Base-by-base conservation (phyloP, 2,329 filamentous ascomycete genomes). In the Raffaelea albimanens region DNA sequence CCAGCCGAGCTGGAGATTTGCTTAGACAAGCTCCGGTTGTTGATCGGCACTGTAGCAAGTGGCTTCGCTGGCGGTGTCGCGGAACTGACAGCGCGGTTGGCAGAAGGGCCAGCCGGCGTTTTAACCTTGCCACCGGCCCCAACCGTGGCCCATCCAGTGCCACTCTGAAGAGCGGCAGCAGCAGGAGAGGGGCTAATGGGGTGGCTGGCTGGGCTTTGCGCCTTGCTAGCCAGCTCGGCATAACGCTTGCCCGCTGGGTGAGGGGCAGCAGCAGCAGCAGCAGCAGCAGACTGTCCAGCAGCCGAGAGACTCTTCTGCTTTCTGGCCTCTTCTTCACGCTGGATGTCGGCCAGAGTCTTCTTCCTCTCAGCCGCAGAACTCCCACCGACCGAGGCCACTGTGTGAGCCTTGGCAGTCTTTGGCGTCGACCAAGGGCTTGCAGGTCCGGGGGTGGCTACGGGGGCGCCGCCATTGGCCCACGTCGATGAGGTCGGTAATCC, bases 271-370 rank as follows among this genome's bases (percentile, higher is more conserved):
- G 25, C 25, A n/a, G n/a, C n/a, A n/a, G n/a, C n/a, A 2, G 34
- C 40, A n/a, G 48, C 4, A 3, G 10, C 72, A 63, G 39, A 72
- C 64, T 18, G 70, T 62, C 20, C 61, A 3, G 73, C 66, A 7
- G 64, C 57, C 43, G 78, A 71, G 54, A 67, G 71, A 2, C 80
- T 77, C 62, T 85, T 87, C 58, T 85, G 82, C 74, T 98, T 98
- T 54, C 87, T 83, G 18, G 77, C 76, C 61, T 97, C 93, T 61
- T 98, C 93, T 67, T 98, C 93, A 53, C 90, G 90, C 63, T 97
- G 93, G 50, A 98, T 97, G 56, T 97, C 91, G 21, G 89, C 87
- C 40, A 97, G 73, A 0, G 89, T 95, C 76, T 96, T 96, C 72
- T 94, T 93, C 67, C 69, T 63, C 60, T 62, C 25, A 3, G 45